phyloP scores from a whole-genome alignment of 78 protist genomes.

The Andalucia godoyi region DNA sequence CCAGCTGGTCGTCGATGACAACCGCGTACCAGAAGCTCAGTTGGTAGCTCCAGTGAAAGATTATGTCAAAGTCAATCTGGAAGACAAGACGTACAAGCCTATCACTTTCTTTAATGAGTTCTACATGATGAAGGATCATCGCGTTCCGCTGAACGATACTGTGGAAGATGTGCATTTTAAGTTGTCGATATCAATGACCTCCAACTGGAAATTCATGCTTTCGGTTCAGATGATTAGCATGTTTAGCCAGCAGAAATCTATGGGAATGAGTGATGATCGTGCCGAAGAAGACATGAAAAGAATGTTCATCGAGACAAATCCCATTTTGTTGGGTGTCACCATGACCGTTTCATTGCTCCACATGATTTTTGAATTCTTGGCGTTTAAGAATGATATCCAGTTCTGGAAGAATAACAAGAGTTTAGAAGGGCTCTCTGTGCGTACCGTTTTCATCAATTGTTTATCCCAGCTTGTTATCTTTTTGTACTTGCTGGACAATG shows the following conservation, averaged over 20 bases:
- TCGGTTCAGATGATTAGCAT: slow-evolving; percentile 42
- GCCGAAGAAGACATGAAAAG: slow-evolving; percentile 49
- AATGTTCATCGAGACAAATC: slow-evolving; percentile 72
- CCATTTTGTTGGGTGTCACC: slow-evolving; percentile 69
- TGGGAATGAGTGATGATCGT: slow-evolving; percentile 6
- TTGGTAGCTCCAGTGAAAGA: not conserved
- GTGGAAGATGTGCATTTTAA: not conserved
- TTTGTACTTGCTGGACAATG: slow-evolving; percentile 84
- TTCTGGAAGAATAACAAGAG: slow-evolving; percentile 79
- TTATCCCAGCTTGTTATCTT: slow-evolving; percentile 52
- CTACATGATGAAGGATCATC: slow-evolving; percentile 23
- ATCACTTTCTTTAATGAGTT: slow-evolving; percentile 48
- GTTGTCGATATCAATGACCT: slow-evolving; percentile 2
- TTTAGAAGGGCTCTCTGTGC: slow-evolving; percentile 76
- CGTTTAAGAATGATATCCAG: slow-evolving; percentile 85
- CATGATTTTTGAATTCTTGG: slow-evolving; percentile 83
- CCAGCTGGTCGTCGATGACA: slow-evolving; percentile 21
- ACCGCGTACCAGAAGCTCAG: not conserved
- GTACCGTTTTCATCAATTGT: slow-evolving; percentile 34
- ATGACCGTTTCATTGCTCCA: slow-evolving; percentile 70
- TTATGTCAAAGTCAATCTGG: not conserved
- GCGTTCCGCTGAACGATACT: slow-evolving; percentile 6
- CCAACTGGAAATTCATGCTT: slow-evolving; percentile 34
- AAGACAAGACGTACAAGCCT: slow-evolving; percentile 37
- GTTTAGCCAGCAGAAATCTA: slow-evolving; percentile 23